These are phyloP conservation scores for Neofusicoccum ribis DNA, from an alignment of 2,329 filamentous ascomycete species.

Conservation along the genomic window DNA sequence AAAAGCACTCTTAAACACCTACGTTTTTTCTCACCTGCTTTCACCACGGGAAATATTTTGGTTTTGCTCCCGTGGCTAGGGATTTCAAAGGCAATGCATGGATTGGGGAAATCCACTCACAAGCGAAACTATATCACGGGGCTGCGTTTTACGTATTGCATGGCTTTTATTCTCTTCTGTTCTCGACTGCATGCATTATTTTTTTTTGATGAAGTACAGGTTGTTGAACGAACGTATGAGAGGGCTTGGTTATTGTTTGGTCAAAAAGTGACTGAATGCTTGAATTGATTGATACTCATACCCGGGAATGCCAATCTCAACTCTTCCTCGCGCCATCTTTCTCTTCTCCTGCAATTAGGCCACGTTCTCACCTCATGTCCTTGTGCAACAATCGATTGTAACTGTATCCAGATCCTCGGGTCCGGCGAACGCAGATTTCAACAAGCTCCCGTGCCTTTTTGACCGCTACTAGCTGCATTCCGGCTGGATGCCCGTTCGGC, in stretches of 20 bases:
- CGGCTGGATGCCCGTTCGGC: background rate
- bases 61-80: background rate
- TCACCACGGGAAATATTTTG: background rate
- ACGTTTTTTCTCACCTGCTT: background rate
- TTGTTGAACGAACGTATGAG: background rate
- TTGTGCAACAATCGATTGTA: background rate
- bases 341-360: too few species aligned
- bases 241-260: background rate
- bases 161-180: conserved; percentile 4
- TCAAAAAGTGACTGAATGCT: background rate
- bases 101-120: conserved; percentile 1
- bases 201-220: conserved; percentile 1
- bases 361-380: too few species aligned
- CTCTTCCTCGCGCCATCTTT: background rate
- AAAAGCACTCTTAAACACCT: background rate
- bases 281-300: conserved; percentile 7
- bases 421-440: too few species aligned
- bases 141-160: conserved; percentile 14
- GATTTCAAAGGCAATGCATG: conserved; percentile 5
- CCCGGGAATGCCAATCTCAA: conserved; percentile 7
- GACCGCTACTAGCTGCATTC: background rate
- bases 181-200: conserved; percentile 4
- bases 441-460: background rate
- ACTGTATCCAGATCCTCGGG: background rate
- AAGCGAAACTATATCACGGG: conserved; percentile 3